Conservation (phyloP, 371 early-diverging fungal species). For the Gilbertella persicaria region DNA sequence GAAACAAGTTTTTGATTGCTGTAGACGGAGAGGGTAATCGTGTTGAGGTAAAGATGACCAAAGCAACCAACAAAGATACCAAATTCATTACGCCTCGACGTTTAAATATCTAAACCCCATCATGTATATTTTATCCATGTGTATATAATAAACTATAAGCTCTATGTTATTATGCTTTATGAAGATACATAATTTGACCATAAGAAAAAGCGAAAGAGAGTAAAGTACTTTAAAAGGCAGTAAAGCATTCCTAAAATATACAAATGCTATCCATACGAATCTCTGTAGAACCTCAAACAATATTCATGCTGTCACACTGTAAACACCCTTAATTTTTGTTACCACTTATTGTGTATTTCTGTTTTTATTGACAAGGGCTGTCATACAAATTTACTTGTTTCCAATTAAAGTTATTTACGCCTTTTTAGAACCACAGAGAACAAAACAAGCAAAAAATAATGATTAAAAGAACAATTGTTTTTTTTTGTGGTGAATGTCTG, state of each 20-base stretch:
- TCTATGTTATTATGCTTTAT: not conserved
- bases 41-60: conserved; percentile 51
- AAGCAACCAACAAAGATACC: conserved; percentile 41
- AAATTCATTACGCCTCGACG: conserved; percentile 45
- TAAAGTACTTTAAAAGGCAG: not conserved
- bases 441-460: not conserved
- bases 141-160: not conserved
- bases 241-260: not conserved
- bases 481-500: not conserved
- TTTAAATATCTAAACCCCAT: conserved; percentile 18
- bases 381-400: not conserved
- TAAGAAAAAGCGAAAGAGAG: not conserved
- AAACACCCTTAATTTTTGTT: not conserved
- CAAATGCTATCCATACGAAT: not conserved
- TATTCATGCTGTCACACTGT: not conserved
- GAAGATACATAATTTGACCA: not conserved
- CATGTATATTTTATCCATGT: not conserved
- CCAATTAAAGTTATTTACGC: not conserved
- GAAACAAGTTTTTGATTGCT: conserved; percentile 49
- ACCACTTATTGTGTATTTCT: not conserved
- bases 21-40: conserved; percentile 47
- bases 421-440: too few species aligned
- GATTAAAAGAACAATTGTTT: not conserved
- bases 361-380: not conserved
- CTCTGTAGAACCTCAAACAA: not conserved